Evolutionary conservation across 331 rosid genomes (phyloP).

Genomic region (Quercus phellos): DNA sequence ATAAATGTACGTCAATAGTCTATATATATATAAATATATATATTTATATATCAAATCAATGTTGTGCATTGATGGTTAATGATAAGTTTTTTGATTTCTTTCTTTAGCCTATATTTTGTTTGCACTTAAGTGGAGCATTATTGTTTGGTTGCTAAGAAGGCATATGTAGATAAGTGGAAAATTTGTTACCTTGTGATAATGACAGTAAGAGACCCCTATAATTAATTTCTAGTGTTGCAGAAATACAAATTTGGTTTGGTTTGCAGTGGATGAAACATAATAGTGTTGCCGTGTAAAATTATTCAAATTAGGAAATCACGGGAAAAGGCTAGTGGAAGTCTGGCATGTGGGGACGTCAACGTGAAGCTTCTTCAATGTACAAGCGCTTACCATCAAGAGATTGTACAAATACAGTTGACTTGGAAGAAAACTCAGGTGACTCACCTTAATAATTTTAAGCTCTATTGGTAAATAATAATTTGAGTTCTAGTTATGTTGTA

Average conservation of each 20-base stretch:
- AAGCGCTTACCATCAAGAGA: slow-evolving; percentile 73
- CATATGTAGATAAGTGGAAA: neutral
- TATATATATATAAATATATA: no score
- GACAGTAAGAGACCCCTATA: neutral
- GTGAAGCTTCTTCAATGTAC: slow-evolving; percentile 64
- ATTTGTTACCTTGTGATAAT: neutral
- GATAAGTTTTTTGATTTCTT: neutral
- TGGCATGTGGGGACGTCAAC: slow-evolving; percentile 62
- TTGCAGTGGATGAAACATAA: neutral
- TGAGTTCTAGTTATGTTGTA: slow-evolving; percentile 4
- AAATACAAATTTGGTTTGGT: neutral
- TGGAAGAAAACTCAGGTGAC: slow-evolving; percentile 77
- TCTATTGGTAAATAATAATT: neutral
- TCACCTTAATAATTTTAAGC: slow-evolving; percentile 9
- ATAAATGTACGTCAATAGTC: no score
- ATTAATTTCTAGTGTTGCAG: neutral
- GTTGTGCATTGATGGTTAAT: no score
- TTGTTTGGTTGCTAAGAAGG: neutral
- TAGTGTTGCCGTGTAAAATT: neutral
- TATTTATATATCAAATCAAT: no score
- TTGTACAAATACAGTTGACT: slow-evolving; percentile 31
- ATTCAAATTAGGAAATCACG: slow-evolving; percentile 15
- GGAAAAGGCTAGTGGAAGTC: slow-evolving; percentile 26
- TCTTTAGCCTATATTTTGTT: neutral
- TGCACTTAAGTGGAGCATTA: neutral